phyloP scores from a whole-genome alignment of 2,329 filamentous ascomycete species.

The Sporothrix brunneoviolacea region DNA sequence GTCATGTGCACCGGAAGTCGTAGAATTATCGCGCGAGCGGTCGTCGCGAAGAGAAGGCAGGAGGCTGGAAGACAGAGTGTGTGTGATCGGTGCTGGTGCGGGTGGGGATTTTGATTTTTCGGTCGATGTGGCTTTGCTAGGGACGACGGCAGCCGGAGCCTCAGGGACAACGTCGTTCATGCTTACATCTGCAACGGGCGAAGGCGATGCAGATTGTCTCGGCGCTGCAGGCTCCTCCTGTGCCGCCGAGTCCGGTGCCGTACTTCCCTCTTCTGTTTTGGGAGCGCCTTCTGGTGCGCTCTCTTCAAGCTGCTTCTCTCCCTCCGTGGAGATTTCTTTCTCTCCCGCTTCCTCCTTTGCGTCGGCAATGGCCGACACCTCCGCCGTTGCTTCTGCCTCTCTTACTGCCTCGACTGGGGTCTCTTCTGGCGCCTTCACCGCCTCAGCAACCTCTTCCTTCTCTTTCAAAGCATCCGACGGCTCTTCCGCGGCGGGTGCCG shows the following conservation, averaged over 20 bases:
- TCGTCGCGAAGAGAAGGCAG: constrained; percentile 23
- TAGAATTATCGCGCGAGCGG: constrained; percentile 25
- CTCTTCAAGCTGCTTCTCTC: background rate
- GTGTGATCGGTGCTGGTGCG: background rate
- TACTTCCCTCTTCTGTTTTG: background rate
- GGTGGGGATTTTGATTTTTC: constrained; percentile 9
- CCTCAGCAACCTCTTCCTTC: background rate
- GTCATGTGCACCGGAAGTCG: constrained; percentile 27
- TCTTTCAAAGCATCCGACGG: background rate
- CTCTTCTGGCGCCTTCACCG: constrained; percentile 7
- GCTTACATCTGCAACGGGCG: background rate
- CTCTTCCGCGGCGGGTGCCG: background rate
- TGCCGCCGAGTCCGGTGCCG: background rate
- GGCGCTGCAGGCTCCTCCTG: background rate
- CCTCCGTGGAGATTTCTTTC: background rate
- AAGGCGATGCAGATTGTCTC: background rate
- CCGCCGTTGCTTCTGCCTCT: background rate
- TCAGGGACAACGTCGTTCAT: constrained; percentile 23
- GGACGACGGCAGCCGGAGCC: background rate
- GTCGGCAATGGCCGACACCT: constrained; percentile 5
- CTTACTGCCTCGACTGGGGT: background rate
- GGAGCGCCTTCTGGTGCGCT: background rate
- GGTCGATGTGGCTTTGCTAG: background rate
- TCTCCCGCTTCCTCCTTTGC: background rate
- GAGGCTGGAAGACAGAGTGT: constrained; percentile 13